Base-by-base conservation (phyloP, 1,284 basidiomycete genomes). In the Sporisorium exsertum region DNA sequence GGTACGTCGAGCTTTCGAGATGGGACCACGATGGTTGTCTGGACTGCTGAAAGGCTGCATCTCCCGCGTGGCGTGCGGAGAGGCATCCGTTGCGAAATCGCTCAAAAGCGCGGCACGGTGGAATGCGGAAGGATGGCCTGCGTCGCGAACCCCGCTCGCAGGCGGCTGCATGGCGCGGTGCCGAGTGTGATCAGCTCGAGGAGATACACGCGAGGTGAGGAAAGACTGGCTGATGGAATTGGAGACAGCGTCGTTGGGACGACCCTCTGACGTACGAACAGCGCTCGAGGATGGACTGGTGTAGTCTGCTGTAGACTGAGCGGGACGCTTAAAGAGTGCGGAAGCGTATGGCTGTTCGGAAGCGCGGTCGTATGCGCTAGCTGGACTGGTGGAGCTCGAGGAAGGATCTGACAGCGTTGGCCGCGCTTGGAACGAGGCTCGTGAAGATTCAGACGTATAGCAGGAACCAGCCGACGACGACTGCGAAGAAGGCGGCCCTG, bases 381-480 rank as follows among this genome's bases (percentile, higher is more conserved):
- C 72, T 7, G 67, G 72, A 32, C 67, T 70, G 40, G 72, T 75
- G 9, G 72, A 54, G 53, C 56, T 74, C 42, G 72, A 74, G 1
- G 72, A 63, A 32, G 62, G 72, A 45, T 74, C 62, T 16, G 72
- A 74, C 4, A 64, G 55, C 15, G 65, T 57, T 5, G 52, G 63
- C 9, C 55, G 58, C 5, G 64, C 58, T 46, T 51, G 57, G 27
- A 58, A 53, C 0, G 66, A 69, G 24, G 72, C 67, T 40, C 61
- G 59, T 18, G 76, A 78, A 35, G 64, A 63, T 22, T 69, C 67
- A 16, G 76, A 72, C 20, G 72, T 64, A 45, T 69, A 78, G 63
- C 64, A 67, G 37, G 72, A 78, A 10, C 76, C 68, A 37, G 61
- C 64, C 26, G 76, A 75, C 12, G 76, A 78, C 27, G 76, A 75